These are phyloP conservation scores for Trichoderma pleuroti DNA, from an alignment of 2,329 filamentous ascomycete species.

Conservation along the genomic window DNA sequence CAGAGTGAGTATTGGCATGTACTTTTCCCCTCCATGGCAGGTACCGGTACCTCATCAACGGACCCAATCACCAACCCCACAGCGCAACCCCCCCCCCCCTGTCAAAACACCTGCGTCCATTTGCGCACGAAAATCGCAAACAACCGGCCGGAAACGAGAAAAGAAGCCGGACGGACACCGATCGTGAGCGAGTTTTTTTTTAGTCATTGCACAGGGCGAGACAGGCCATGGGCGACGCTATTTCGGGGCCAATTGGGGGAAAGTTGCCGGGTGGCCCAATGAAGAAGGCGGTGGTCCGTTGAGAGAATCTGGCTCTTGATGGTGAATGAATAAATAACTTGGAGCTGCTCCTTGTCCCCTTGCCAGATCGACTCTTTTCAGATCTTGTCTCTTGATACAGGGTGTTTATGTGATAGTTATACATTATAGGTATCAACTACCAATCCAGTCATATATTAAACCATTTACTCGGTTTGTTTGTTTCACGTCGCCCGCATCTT, in stretches of 20 bases:
- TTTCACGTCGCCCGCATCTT: neutral
- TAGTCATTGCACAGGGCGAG: neutral
- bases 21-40: neutral
- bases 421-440: neutral
- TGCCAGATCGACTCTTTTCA: neutral
- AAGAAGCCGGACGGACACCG: neutral
- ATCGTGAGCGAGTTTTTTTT: constrained; percentile 9
- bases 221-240: neutral
- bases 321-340: neutral
- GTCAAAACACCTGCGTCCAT: neutral
- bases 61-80: neutral
- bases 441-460: neutral
- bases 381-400: neutral
- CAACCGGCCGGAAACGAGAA: neutral
- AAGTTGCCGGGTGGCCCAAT: neutral
- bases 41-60: neutral
- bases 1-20: neutral
- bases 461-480: neutral
- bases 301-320: neutral
- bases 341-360: neutral
- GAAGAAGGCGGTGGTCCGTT: neutral
- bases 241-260: neutral
- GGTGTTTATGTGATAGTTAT: neutral
- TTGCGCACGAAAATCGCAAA: constrained; percentile 5
- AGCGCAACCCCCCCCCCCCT: neutral